Conservation (phyloP, 2,329 filamentous ascomycete species). For the Microcyclospora tardicrescens region DNA sequence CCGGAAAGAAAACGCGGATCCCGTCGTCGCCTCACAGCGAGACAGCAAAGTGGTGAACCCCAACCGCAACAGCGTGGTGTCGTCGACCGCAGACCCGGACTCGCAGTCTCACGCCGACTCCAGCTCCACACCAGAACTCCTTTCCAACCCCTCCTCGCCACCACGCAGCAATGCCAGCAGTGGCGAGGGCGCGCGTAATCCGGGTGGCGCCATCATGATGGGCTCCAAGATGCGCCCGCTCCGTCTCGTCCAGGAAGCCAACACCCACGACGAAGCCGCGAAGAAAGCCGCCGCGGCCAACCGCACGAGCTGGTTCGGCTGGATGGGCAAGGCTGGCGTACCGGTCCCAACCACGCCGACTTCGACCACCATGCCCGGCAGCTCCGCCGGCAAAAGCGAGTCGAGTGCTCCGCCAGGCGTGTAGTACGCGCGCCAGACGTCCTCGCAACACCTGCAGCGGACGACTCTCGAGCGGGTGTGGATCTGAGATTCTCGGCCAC, state of each 20-base stretch:
- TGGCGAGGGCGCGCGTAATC: slow-evolving; percentile 12
- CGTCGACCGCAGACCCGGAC: too few species aligned
- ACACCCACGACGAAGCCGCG: slow-evolving; percentile 22
- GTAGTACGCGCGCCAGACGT: too few species aligned
- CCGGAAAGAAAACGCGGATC: slow-evolving; percentile 10
- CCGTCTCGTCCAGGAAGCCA: slow-evolving; percentile 67
- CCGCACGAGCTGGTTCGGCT: slow-evolving; percentile 34
- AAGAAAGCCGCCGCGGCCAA: slow-evolving; percentile 29
- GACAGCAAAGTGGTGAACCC: slow-evolving; percentile 18
- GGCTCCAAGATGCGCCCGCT: slow-evolving; percentile 68
- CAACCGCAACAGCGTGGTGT: slow-evolving; percentile 7
- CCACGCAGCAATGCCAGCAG: slow-evolving; percentile 43
- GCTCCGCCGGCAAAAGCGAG: too few species aligned
- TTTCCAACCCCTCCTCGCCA: slow-evolving; percentile 38
- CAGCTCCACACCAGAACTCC: slow-evolving; percentile 25
- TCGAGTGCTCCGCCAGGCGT: too few species aligned
- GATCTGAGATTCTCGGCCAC: too few species aligned
- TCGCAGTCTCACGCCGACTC: slow-evolving; percentile 12
- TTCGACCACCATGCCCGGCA: too few species aligned
- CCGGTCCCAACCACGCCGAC: background rate
- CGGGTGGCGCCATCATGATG: slow-evolving; percentile 32
- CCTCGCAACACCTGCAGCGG: too few species aligned
- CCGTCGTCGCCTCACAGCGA: slow-evolving; percentile 7
- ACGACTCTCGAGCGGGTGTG: too few species aligned
- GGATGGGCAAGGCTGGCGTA: slow-evolving; percentile 27